Conservation (phyloP, 495 filamentous ascomycete species). For the Daldinia concentrica region DNA sequence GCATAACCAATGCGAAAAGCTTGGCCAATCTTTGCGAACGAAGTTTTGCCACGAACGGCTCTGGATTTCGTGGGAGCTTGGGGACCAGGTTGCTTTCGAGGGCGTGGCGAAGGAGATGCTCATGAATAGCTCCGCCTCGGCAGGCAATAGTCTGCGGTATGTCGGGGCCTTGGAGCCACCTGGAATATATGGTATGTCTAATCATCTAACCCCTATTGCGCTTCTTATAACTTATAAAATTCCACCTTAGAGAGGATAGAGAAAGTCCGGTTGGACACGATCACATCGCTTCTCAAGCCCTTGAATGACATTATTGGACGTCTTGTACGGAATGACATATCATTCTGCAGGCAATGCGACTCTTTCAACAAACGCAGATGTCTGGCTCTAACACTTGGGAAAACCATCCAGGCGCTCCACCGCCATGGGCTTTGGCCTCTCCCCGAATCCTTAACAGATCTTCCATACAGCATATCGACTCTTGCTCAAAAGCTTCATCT, state of each 20-base stretch:
- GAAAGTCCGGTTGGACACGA: slow-evolving; percentile 21
- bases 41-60: slow-evolving; percentile 36
- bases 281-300: slow-evolving; percentile 27
- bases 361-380: slow-evolving; percentile 6
- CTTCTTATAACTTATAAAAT: not conserved
- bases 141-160: slow-evolving; percentile 23
- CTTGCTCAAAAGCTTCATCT: slow-evolving; percentile 13
- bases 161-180: slow-evolving; percentile 35
- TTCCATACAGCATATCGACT: slow-evolving; percentile 16
- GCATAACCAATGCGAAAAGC: slow-evolving; percentile 28
- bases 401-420: slow-evolving; percentile 25
- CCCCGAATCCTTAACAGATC: slow-evolving; percentile 10
- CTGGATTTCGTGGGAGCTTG: slow-evolving; percentile 41
- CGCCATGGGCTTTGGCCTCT: slow-evolving; percentile 26
- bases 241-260: slow-evolving; percentile 25
- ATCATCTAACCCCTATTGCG: not conserved
- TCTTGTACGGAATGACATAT: slow-evolving; percentile 12
- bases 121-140: slow-evolving; percentile 10
- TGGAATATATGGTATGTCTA: slow-evolving; percentile 38
- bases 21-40: slow-evolving; percentile 18
- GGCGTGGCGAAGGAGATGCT: slow-evolving; percentile 22
- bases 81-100: slow-evolving; percentile 28
- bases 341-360: slow-evolving; percentile 1
- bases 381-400: slow-evolving; percentile 18
- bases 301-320: slow-evolving; percentile 13